These are phyloP conservation scores for Talaromyces nanjingensis DNA, from an alignment of 495 filamentous ascomycete genomes.

Conservation along the genomic window DNA sequence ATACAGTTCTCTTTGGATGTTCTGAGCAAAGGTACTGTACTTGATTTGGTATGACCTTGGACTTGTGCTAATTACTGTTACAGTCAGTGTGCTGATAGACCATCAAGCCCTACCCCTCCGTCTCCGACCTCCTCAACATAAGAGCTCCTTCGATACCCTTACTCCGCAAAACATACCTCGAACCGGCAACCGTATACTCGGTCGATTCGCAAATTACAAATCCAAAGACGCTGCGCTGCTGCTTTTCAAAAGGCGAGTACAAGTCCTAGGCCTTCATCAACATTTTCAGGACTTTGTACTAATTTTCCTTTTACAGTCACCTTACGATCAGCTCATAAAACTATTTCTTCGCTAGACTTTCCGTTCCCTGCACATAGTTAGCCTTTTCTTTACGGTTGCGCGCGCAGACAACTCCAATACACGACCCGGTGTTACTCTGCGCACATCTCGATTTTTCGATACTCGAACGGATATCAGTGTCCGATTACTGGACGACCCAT, in stretches of 20 bases:
- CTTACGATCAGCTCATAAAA: not conserved
- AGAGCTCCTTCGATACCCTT: not conserved
- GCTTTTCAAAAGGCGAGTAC: not conserved
- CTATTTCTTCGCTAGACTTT: not conserved
- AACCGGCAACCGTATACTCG: not conserved
- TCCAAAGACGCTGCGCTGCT: not conserved
- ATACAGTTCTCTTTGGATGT: not conserved
- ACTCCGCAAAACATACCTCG: not conserved
- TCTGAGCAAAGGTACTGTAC: not conserved
- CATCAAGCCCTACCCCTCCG: not conserved
- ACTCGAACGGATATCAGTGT: not conserved
- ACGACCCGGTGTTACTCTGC: slow-evolving; percentile 4
- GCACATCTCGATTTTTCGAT: not conserved
- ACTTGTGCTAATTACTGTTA: not conserved
- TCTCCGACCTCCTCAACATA: not conserved
- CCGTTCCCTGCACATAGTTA: not conserved
- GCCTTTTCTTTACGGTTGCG: not conserved
- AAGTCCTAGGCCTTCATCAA: not conserved
- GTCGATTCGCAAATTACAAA: not conserved
- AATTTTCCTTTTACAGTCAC: not conserved
- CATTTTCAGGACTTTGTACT: not conserved
- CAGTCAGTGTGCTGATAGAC: not conserved
- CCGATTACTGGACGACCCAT: not conserved
- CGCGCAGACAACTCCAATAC: slow-evolving; percentile 5
- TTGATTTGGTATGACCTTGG: not conserved